Percentiles rank a stretch among this genome's conserved stretches.
phyloP scores from a whole-genome alignment of 140 eudicot genomes.

The Stevia rebaudiana region DNA sequence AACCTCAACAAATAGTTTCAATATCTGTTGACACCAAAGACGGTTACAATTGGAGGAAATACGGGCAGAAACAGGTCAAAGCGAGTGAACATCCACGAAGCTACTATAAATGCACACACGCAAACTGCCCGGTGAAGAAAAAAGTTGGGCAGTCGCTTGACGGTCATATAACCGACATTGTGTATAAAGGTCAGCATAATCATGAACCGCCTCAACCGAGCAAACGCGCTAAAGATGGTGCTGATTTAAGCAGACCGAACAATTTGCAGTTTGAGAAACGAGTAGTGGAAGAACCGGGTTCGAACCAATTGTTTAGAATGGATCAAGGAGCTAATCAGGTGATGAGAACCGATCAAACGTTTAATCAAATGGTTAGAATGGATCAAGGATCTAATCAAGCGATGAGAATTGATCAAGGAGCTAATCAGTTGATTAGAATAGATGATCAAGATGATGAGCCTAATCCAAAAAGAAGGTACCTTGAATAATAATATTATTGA shows the following conservation, averaged over 20 bases:
- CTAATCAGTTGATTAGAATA: constrained; percentile 30
- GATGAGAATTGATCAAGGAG: constrained; percentile 16
- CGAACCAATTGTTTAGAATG: too few species aligned
- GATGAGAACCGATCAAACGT: constrained; percentile 23
- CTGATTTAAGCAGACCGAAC: constrained; percentile 29
- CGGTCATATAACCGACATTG: constrained; percentile 82
- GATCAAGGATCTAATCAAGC: constrained; percentile 18
- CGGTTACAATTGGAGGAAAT: constrained; percentile 94
- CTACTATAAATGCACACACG: constrained; percentile 76
- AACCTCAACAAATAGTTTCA: constrained; percentile 24
- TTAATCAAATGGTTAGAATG: constrained; percentile 14
- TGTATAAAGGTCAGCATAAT: constrained; percentile 84
- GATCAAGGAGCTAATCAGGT: constrained; percentile 28
- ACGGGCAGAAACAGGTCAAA: constrained; percentile 94
- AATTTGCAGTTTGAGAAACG: constrained; percentile 23
- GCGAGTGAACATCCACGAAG: constrained; percentile 89
- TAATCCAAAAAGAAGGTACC: constrained; percentile 75
- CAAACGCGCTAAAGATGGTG: constrained; percentile 49
- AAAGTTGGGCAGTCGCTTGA: constrained; percentile 73
- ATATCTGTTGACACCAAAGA: constrained; percentile 55
- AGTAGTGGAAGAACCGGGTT: constrained; percentile 28
- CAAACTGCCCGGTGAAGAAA: constrained; percentile 79
- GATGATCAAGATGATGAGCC: constrained; percentile 65
- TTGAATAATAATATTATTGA: neutral
- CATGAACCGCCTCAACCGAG: constrained; percentile 60